Conservation (phyloP, 345 rosid species). For the Hirschfeldia incana region DNA sequence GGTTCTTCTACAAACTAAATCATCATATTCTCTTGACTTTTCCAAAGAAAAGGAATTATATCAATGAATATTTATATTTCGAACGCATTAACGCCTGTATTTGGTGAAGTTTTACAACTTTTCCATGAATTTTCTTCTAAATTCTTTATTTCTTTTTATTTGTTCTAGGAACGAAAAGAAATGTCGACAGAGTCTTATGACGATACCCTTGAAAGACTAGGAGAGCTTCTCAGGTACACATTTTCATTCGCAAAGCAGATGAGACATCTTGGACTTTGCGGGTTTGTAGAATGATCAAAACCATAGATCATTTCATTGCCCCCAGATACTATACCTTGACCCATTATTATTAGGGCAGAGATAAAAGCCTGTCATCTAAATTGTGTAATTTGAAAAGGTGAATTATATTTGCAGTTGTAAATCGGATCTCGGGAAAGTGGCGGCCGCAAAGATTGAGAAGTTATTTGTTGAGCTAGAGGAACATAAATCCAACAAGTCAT, state of each 20-base stretch:
- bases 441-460: conserved; percentile 74
- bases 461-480: conserved; percentile 66
- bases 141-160: background rate
- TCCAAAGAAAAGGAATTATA: background rate
- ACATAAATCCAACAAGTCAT: conserved; percentile 34
- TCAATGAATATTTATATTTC: background rate
- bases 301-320: background rate
- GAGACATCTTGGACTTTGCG: too few relatives aligned
- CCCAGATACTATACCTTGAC: background rate
- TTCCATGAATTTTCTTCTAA: background rate
- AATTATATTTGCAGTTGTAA: conserved; percentile 49
- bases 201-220: background rate
- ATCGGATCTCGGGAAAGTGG: conserved; percentile 59
- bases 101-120: conserved; percentile 22
- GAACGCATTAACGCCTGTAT: background rate
- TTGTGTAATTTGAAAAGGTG: background rate
- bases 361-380: background rate
- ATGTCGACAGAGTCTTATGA: conserved; percentile 5
- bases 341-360: background rate
- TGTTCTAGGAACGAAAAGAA: background rate
- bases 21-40: background rate
- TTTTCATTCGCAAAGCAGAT: background rate
- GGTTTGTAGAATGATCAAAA: background rate
- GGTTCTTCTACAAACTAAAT: conserved; percentile 4
- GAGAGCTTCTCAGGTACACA: background rate